Evolutionary conservation across 345 rosid genomes (phyloP).

Genomic region (Pelargonium nanum): DNA sequence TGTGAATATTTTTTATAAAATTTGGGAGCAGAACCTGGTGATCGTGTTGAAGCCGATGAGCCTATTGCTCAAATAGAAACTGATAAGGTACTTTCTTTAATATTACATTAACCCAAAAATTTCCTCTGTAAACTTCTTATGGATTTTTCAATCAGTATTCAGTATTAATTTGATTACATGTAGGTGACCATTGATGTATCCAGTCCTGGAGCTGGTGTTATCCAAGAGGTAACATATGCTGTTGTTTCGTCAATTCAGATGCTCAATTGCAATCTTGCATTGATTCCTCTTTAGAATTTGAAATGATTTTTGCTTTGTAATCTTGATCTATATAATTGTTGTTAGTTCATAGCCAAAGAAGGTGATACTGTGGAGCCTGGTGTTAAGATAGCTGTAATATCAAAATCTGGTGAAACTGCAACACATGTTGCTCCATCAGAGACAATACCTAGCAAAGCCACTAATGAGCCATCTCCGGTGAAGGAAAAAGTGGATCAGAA

Average conservation of each 20-base stretch:
- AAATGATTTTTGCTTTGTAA: neutral
- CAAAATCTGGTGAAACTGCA: constrained; percentile 69
- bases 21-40: constrained; percentile 73
- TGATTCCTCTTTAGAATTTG: neutral
- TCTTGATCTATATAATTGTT: neutral
- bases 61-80: constrained; percentile 96
- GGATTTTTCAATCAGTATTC: neutral
- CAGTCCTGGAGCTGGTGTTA: constrained; percentile 80
- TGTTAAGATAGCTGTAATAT: constrained; percentile 71
- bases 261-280: neutral
- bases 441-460: constrained; percentile 35
- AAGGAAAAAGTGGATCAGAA: constrained; percentile 22
- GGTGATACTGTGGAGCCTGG: constrained; percentile 98
- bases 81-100: constrained; percentile 54
- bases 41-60: constrained; percentile 76
- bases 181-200: constrained; percentile 79
- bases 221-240: constrained; percentile 11
- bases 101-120: neutral
- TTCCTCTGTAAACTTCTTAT: neutral
- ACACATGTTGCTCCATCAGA: constrained; percentile 77
- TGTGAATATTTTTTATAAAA: constrained; percentile 6
- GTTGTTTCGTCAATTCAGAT: neutral
- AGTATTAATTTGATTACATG: neutral
- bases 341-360: constrained; percentile 80
- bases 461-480: constrained; percentile 38